Base-by-base conservation (phyloP, 2,329 filamentous ascomycete species). In the Lachnellula hyalina region DNA sequence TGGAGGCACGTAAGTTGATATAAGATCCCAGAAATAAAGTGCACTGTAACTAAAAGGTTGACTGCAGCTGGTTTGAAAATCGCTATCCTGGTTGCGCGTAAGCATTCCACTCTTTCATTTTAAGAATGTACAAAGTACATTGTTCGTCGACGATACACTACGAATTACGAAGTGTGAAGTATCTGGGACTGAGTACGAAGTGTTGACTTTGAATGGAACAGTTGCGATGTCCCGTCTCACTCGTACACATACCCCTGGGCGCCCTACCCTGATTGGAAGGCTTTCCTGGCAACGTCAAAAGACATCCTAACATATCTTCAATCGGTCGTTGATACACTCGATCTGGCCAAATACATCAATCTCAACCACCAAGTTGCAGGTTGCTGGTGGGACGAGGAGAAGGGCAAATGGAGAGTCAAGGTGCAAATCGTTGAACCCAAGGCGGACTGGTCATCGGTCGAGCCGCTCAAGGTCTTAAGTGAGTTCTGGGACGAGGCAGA, bases 231-330 rank as follows among this genome's bases (percentile, higher is more conserved):
- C 15, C 65, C 65, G 17, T 63, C 62, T 28, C 62, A 67, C 47
- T 56, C 57, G 6, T 66, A 65, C 48, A 61, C 62, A 28, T 83
- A 75, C 65, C 81, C 77, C n/a, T 85, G 84, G 62, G 81, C 80
- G 36, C 77, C 81, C 11, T 32, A 9, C 9, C 9, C 28, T 2
- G 73, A 78, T 56, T 85, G 82, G 82, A 76, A 77, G 1, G 67
- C 78, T 35, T 75, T 79, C 51, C 82, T 81, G 56, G 78, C 81
- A 0, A 76, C 76, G 0, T 80, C 84, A 59, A 75, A 81, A 60
- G 82, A 84, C 63, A 81, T 84, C 25, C 72, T 76, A 72, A 70
- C 55, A 5, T 80, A 80, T 56, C 70, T 80, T 0, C 64, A 74
- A 53, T 76, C 75, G 58, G 74, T 80, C 15, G 75, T 73, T 59